Conservation (phyloP, 306 rosid genomes). For the Cajanus cajan region DNA sequence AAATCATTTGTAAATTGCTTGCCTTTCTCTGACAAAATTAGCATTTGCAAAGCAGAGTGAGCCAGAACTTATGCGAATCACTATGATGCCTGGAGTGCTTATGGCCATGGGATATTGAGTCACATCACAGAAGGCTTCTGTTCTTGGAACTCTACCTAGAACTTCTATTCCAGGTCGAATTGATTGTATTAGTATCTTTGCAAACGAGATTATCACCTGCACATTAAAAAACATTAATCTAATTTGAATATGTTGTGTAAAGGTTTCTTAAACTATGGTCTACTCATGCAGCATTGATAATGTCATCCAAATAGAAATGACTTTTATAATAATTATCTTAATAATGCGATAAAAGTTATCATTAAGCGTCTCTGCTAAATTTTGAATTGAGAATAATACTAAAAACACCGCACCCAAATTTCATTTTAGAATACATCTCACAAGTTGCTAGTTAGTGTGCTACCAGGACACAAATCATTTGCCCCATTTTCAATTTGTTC, state of each 20-base stretch:
- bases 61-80: conserved; percentile 63
- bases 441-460: too few species aligned
- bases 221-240: background rate
- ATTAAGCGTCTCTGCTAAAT: too few species aligned
- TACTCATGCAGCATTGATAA: too few species aligned
- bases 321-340: too few species aligned
- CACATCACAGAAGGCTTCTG: conserved; percentile 64
- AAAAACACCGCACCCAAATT: too few species aligned
- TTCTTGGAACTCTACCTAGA: conserved; percentile 72
- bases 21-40: conserved; percentile 79
- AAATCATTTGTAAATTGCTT: conserved; percentile 28
- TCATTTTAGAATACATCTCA: too few species aligned
- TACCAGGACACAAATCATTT: too few species aligned
- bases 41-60: conserved; percentile 87
- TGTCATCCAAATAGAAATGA: too few species aligned
- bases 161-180: conserved; percentile 71
- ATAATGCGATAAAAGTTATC: too few species aligned
- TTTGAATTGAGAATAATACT: too few species aligned
- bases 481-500: too few species aligned
- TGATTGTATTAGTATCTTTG: conserved; percentile 63
- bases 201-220: conserved; percentile 79
- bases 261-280: background rate
- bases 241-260: background rate
- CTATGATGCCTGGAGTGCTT: conserved; percentile 57
- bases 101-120: conserved; percentile 78